These are phyloP conservation scores for Cryptococcus amylolentus DNA, from an alignment of 1,284 basidiomycete species.

Conservation along the genomic window DNA sequence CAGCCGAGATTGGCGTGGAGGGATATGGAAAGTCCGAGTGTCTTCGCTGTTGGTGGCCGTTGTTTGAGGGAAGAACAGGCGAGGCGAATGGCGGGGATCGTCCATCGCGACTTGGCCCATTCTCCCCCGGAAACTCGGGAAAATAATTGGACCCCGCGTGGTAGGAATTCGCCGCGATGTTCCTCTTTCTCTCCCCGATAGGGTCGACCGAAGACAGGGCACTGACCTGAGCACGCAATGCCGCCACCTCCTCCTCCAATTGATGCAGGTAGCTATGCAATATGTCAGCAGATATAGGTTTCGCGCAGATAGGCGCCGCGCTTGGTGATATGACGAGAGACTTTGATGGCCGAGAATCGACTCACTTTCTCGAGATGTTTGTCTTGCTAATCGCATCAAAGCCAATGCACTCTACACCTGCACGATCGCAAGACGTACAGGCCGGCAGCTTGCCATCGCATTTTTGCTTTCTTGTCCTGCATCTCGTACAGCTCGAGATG, in stretches of 20 bases:
- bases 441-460: constrained; percentile 52
- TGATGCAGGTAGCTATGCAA: constrained; percentile 46
- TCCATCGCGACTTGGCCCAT: constrained; percentile 14
- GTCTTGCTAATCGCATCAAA: constrained; percentile 52
- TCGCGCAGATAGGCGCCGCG: background rate
- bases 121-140: constrained; percentile 21
- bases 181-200: constrained; percentile 24
- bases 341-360: background rate
- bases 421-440: constrained; percentile 46
- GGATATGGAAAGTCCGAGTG: constrained; percentile 21
- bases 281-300: background rate
- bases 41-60: background rate
- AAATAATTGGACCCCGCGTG: constrained; percentile 24
- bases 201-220: constrained; percentile 19
- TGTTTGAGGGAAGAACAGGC: background rate
- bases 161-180: constrained; percentile 23
- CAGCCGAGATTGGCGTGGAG: constrained; percentile 11
- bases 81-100: constrained; percentile 18
- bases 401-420: constrained; percentile 52
- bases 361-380: constrained; percentile 51
- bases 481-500: constrained; percentile 50
- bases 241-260: constrained; percentile 49
- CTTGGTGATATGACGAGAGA: too few species aligned
- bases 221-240: constrained; percentile 45
- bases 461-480: constrained; percentile 48